Evolutionary conservation across 75 land plant species (phyloP), one percentile per base, ranked within the genome.

Genomic region (Pinus taeda): DNA sequence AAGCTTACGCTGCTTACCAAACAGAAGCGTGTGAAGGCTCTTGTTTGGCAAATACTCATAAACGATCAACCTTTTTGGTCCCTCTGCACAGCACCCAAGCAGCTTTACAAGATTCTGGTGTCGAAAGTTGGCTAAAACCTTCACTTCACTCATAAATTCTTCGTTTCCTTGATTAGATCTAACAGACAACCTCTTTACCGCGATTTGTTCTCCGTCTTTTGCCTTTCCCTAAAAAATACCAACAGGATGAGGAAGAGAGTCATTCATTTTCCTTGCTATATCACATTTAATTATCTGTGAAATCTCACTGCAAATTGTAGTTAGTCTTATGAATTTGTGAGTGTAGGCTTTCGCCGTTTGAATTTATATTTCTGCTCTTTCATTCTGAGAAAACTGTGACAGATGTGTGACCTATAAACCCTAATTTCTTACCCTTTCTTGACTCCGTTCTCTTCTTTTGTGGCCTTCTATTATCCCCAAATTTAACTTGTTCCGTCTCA

Each of bases 31-130:
- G 20, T 65, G 7, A 4, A 85, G 85, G 64, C 79, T 85, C 24
- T 66, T 82, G 70, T 85, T 85, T 22, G 84, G 87, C 20, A 79
- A 56, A 33, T 83, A 85, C 76, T 85, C 87, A 39, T 83, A 85
- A 14, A 85, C 81, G 56, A 83, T 22, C 21, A 85, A 2, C 24
- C 82, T 65, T 21, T 84, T 76, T 3, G 12, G 24, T 11, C 76
- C 87, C 75, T 78, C 74, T 21, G 63, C 62, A 39, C 87, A 85
- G 60, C 86, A 85, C 4, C 87, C 86, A 15, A 64, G 15, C 7
- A 85, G 77, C 36, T 78, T 71, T n/a, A 84, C 82, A 49, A 83
- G 82, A 63, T 85, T 83, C 53, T 74, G 74, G 36, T 85, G 86
- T 36, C 64, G 57, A 22, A 82, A 67, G 60, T 49, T 73, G n/a